Base-by-base conservation (phyloP, 208 protist species). In the Leishmania martiniquensis region DNA sequence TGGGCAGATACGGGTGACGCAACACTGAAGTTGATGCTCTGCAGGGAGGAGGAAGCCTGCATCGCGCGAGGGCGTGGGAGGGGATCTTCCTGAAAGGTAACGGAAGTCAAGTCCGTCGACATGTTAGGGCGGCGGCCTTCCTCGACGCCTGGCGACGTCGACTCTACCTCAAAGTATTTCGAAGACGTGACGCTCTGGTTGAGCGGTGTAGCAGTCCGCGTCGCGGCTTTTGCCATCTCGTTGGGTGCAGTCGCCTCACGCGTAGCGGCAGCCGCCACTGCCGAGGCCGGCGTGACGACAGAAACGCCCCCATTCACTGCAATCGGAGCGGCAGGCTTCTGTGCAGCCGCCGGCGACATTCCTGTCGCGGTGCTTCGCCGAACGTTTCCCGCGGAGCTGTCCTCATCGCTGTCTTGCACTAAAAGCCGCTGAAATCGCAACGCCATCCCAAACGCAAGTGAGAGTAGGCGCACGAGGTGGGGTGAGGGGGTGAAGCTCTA, bases 361-460 rank as follows among this genome's bases (percentile, higher is more conserved):
- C 85, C 89, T 15, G 51, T 34, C 10, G 17, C 45, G 47, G 52
- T 78, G 76, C 63, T 83, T 34, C 52, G 81, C 60, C 72, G 42
- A 12, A 76, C 80, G 12, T 80, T 81, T 1, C 52, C 59, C 51
- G 80, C 79, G 32, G 71, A 76, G 77, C 81, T 91, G 80, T 91
- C 85, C 42, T 87, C 85, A 59, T 93, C 87, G 68, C 89, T 93
- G 79, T 91, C 87, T 15, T 63, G 80, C 39, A 93, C 80, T 62
- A 86, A 51, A 62, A 93, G 78, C 71, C 85, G 80, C 59, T 88
- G 63, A 29, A 91, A 91, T 17, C 85, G 82, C 25, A 62, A 77
- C 37, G 63, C 57, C 79, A 83, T 83, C 32, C 1, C 44, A 25
- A 20, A 51, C 13, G 10, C 49, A 6, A 59, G 29, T 60, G 10